These are phyloP conservation scores for Atkinsonella hypoxylon DNA, from an alignment of 2,329 filamentous ascomycete genomes.

Conservation along the genomic window DNA sequence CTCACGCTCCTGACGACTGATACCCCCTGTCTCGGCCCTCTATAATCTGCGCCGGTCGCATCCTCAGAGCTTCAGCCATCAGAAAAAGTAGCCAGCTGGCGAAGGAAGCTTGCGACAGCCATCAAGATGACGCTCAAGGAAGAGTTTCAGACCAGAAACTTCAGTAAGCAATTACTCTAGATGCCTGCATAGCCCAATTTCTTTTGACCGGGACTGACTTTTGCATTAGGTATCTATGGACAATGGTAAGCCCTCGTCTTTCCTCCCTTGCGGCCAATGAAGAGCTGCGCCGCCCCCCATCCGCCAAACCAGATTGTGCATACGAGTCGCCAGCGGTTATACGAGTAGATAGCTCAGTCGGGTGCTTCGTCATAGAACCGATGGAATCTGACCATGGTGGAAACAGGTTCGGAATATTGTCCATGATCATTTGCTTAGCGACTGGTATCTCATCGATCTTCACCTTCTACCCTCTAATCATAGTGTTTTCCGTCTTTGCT, in stretches of 20 bases:
- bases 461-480: slow-evolving; percentile 33
- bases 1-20: background rate
- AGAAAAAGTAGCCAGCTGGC: background rate
- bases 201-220: slow-evolving; percentile 1
- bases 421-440: slow-evolving; percentile 60
- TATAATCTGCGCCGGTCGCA: slow-evolving; percentile 1
- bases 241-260: slow-evolving; percentile 49
- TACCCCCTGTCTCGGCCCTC: background rate
- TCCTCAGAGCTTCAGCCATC: background rate
- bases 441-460: slow-evolving; percentile 59
- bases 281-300: background rate
- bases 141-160: slow-evolving; percentile 62
- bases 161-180: slow-evolving; percentile 42
- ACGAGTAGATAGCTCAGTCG: too few relatives aligned
- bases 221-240: slow-evolving; percentile 54
- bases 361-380: background rate
- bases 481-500: slow-evolving; percentile 41
- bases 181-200: slow-evolving; percentile 1
- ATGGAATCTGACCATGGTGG: slow-evolving; percentile 2
- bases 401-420: slow-evolving; percentile 53
- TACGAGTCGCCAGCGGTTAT: too few relatives aligned
- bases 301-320: background rate
- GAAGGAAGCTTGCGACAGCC: slow-evolving; percentile 5
- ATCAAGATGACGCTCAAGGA: slow-evolving; percentile 58
- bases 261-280: background rate